Evolutionary conservation across 2,329 filamentous ascomycete species (phyloP).

Genomic region (Colletotrichum melonis): DNA sequence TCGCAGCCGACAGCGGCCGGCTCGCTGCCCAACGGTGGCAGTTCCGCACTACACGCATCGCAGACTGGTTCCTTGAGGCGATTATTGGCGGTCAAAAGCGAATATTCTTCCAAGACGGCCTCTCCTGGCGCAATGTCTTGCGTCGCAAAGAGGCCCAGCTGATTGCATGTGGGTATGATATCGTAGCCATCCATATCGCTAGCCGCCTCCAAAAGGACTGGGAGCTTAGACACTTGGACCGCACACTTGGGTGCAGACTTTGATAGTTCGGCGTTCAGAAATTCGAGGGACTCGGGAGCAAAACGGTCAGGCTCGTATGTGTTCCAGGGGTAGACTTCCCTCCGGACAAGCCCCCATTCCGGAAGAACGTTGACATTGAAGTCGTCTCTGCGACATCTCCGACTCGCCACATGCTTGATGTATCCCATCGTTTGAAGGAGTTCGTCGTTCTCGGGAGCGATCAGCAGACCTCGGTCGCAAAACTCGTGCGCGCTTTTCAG

Average conservation of each 20-base stretch:
- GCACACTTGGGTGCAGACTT: constrained; percentile 83
- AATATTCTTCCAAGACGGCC: constrained; percentile 82
- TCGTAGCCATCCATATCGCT: constrained; percentile 61
- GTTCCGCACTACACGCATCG: constrained; percentile 84
- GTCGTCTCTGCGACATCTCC: constrained; percentile 57
- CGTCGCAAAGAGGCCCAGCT: constrained; percentile 91
- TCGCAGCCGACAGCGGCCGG: constrained; percentile 64
- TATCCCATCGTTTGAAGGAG: constrained; percentile 65
- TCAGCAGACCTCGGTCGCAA: constrained; percentile 68
- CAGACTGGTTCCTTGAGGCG: constrained; percentile 87
- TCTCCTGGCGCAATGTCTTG: constrained; percentile 83
- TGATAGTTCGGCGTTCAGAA: constrained; percentile 77
- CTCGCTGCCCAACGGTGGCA: constrained; percentile 69
- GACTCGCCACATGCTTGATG: constrained; percentile 64
- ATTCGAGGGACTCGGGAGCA: constrained; percentile 73
- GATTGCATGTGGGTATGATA: constrained; percentile 71
- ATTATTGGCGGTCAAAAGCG: constrained; percentile 89
- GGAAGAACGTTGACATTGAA: constrained; percentile 69
- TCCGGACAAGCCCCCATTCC: constrained; percentile 76
- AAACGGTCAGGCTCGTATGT: constrained; percentile 76
- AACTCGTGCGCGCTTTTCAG: constrained; percentile 76
- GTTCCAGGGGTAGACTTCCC: constrained; percentile 79
- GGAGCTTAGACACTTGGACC: constrained; percentile 80
- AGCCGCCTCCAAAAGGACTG: constrained; percentile 71
- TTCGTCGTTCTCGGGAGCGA: constrained; percentile 65